Conservation (phyloP, 768 basidiomycete genomes). For the Collybia nuda region DNA sequence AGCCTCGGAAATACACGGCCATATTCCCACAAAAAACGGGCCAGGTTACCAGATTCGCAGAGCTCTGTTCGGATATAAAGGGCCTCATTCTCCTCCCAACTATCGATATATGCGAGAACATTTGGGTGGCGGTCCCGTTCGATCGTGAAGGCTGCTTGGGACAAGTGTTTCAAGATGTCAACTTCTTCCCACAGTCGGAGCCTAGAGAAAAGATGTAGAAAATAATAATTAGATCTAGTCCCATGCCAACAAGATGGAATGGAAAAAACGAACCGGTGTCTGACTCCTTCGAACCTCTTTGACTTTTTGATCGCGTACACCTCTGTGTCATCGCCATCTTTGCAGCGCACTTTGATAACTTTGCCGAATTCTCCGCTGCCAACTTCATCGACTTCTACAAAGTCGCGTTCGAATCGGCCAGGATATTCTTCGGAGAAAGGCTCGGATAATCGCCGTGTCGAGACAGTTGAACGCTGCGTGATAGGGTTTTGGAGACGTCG, state of each 20-base stretch:
- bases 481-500: conserved; percentile 21
- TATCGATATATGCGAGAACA: conserved; percentile 86
- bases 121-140: conserved; percentile 63
- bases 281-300: conserved; percentile 86
- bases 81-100: conserved; percentile 91
- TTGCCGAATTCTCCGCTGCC: conserved; percentile 94
- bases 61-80: conserved; percentile 94
- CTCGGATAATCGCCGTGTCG: conserved; percentile 34
- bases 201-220: conserved; percentile 35
- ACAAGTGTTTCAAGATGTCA: conserved; percentile 82
- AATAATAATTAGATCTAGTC: conserved; percentile 14
- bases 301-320: conserved; percentile 93
- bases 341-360: conserved; percentile 80
- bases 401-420: conserved; percentile 79
- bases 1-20: conserved; percentile 81
- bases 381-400: conserved; percentile 75
- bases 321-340: conserved; percentile 49
- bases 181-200: conserved; percentile 92
- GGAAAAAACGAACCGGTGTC: conserved; percentile 70
- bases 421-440: conserved; percentile 47
- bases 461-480: conserved; percentile 8
- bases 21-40: conserved; percentile 88
- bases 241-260: conserved; percentile 27
- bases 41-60: conserved; percentile 91
- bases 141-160: conserved; percentile 35